Evolutionary conservation across 371 early-diverging fungal genomes (phyloP), one percentile per base, ranked within the genome.

Genomic region (Apophysomyces variabilis): DNA sequence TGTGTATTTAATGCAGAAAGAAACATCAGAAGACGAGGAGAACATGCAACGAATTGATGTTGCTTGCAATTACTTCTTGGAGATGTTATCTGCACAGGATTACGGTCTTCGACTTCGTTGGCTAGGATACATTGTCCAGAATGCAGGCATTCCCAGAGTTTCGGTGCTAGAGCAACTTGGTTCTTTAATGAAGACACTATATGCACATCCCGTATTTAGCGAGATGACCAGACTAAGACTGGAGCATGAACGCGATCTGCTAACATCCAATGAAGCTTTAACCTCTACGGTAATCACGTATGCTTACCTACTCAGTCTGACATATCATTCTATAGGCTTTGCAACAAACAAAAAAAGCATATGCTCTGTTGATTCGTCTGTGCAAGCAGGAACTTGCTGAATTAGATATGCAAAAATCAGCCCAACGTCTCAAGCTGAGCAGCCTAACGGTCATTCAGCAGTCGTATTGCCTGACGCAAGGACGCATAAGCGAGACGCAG

Each of bases 11-110:
- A 56, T 88, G 16, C 78, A 76, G 37, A 74, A 72, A 50, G 59
- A 63, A 37, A 60, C 60, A 47, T 14, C 54, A 1, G 61, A 70
- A 13, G 70, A 77, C 38, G 26, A 46, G 0, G 56, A 62, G 1
- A 54, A 57, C 18, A 45, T 68, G 3, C 63, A 68, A 12, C 70
- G 76, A 62, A 73, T 83, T 14, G 84, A 83, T 41, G 71, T 85
- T 14, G 88, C 88, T 8, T 74, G 77, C 13, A 84, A 85, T 26
- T 87, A 83, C 63, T 84, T 87, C 62, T 64, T 89, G 66, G 88
- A 89, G 60, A 75, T 78, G 2, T 74, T 77, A 38, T 79, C 82
- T 0, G 57, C 69, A 35, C 71, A 79, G 39, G 86, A 89, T 62
- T 59, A 69, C 16, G 79, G 71, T 7, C 63, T 87, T 43, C 74